These are phyloP conservation scores for Penicillium sp. DNA, from an alignment of 2,329 filamentous ascomycete genomes.

Conservation along the genomic window DNA sequence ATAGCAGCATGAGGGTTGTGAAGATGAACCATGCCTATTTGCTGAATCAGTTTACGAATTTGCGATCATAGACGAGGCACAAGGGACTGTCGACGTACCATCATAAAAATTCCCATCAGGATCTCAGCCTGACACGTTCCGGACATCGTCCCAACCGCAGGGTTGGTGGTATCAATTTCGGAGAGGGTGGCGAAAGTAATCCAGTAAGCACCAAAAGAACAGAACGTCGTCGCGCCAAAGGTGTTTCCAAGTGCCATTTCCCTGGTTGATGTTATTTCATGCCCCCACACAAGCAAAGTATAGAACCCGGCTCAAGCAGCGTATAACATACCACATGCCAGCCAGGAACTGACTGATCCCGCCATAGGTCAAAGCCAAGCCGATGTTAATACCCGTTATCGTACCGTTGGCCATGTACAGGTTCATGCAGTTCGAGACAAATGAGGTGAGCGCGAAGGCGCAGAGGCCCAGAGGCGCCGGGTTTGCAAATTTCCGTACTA, in stretches of 20 bases:
- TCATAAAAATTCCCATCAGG: constrained; percentile 18
- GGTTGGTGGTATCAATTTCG: constrained; percentile 6
- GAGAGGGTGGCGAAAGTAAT: constrained; percentile 18
- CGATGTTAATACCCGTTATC: constrained; percentile 7
- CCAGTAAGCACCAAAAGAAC: constrained; percentile 23
- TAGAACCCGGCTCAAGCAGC: background rate
- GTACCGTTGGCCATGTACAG: constrained; percentile 6
- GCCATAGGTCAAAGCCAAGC: constrained; percentile 17
- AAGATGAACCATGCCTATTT: constrained; percentile 24
- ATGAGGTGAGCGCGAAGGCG: constrained; percentile 21
- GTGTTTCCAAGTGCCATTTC: constrained; percentile 23
- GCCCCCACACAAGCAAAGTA: background rate
- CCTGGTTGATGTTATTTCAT: constrained; percentile 5
- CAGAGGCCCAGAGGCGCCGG: constrained; percentile 20
- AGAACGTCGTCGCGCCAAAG: constrained; percentile 22
- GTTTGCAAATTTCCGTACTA: constrained; percentile 17
- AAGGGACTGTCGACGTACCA: constrained; percentile 12
- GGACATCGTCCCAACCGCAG: background rate
- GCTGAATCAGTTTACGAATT: background rate
- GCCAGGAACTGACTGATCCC: constrained; percentile 17
- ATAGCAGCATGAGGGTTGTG: constrained; percentile 23
- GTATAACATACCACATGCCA: constrained; percentile 21
- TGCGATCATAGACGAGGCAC: background rate
- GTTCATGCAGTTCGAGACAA: constrained; percentile 18
- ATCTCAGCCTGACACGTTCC: constrained; percentile 9